A percentile compares a stretch with the other conserved stretches of the same genome.
These are phyloP conservation scores for Inga leiocalycina DNA, from an alignment of 306 rosid genomes.

Conservation along the genomic window DNA sequence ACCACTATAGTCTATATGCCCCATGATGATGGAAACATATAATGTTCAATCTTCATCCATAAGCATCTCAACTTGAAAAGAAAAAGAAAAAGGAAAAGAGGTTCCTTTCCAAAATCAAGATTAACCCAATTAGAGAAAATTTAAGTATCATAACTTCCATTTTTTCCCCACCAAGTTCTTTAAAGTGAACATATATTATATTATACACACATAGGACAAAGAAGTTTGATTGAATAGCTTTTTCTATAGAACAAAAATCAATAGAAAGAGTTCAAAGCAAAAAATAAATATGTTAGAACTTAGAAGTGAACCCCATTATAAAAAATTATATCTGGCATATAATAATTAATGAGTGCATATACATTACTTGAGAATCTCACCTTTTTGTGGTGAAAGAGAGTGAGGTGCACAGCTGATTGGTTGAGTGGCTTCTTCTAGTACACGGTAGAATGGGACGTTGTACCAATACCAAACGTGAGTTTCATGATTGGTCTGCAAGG, in stretches of 20 bases:
- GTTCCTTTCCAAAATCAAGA: not conserved
- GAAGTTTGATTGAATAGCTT: not conserved
- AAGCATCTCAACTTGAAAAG: constrained; percentile 34
- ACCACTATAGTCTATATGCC: constrained; percentile 4
- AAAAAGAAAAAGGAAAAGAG: not conserved
- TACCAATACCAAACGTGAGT: constrained; percentile 59
- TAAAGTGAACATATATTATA: not conserved
- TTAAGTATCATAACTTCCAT: not conserved
- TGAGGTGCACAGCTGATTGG: constrained; percentile 72
- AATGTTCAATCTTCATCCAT: constrained; percentile 30
- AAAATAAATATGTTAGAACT: not conserved
- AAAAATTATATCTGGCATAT: not conserved
- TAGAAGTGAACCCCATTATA: not conserved
- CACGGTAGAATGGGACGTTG: constrained; percentile 55
- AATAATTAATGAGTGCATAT: not conserved
- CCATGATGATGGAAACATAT: constrained; percentile 19
- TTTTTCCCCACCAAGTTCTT: not conserved
- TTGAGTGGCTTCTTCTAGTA: constrained; percentile 60
- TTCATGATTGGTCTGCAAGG: constrained; percentile 59
- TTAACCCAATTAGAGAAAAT: not conserved
- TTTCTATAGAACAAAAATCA: not conserved
- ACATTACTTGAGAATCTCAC: not conserved
- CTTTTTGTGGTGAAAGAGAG: constrained; percentile 42
- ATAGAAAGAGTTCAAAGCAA: not conserved
- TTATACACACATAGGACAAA: not conserved